Percentiles rank a stretch among this genome's conserved stretches.
Conservation (phyloP, 257 asterid genomes). For the Penstemon eatonii region DNA sequence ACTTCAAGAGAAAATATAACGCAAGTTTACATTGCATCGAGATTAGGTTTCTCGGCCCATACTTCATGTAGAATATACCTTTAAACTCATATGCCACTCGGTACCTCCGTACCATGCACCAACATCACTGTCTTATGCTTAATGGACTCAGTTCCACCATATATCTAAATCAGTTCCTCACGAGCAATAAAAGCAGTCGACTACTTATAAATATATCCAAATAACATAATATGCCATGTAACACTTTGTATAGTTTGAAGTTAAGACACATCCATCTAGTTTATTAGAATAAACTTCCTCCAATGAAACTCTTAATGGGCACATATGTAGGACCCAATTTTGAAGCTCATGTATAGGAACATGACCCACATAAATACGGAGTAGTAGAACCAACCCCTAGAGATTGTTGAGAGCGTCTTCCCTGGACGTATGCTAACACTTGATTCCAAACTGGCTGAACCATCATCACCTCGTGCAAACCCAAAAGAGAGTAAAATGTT, state of each 20-base stretch:
- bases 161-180: background rate
- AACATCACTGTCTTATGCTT: background rate
- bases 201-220: background rate
- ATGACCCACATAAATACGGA: slow-evolving; percentile 55
- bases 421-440: slow-evolving; percentile 50
- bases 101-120: background rate
- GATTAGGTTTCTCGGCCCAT: too few relatives aligned
- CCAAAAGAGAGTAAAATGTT: slow-evolving; percentile 69
- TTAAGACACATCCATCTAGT: slow-evolving; percentile 12
- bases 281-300: slow-evolving; percentile 1
- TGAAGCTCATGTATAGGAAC: slow-evolving; percentile 63
- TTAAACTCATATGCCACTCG: background rate
- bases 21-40: too few relatives aligned
- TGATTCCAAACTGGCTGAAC: slow-evolving; percentile 55
- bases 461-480: slow-evolving; percentile 47
- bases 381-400: slow-evolving; percentile 57
- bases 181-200: background rate
- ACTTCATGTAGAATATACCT: background rate
- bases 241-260: background rate
- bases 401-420: slow-evolving; percentile 42
- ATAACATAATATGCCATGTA: background rate
- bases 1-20: too few relatives aligned
- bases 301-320: slow-evolving; percentile 36
- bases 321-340: slow-evolving; percentile 51
- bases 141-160: background rate